These are phyloP conservation scores for Conidiobolus incongruus DNA, from an alignment of 371 early-diverging fungal species.

Conservation along the genomic window DNA sequence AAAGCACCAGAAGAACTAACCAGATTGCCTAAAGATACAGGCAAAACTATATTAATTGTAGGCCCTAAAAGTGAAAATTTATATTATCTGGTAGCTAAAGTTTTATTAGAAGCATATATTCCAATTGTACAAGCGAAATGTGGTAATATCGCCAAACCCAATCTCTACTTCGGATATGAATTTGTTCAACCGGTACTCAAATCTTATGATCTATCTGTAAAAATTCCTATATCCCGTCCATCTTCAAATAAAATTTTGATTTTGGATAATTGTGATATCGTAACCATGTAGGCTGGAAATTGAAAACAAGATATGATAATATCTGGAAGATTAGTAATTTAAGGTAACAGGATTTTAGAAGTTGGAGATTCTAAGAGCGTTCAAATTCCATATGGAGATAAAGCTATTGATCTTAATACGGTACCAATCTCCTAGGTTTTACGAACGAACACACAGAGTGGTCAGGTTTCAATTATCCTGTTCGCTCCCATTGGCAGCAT, in stretches of 20 bases:
- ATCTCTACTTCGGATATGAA: neutral
- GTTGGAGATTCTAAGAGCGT: neutral
- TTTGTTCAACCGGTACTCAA: neutral
- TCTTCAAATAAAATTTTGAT: neutral
- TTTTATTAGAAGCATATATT: neutral
- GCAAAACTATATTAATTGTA: neutral
- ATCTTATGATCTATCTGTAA: neutral
- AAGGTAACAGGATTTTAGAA: neutral
- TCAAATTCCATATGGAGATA: neutral
- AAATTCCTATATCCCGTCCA: neutral
- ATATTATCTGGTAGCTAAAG: neutral
- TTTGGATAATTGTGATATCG: neutral
- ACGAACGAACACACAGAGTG: neutral
- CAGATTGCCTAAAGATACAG: neutral
- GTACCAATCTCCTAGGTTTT: neutral
- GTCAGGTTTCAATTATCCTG: neutral
- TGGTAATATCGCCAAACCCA: neutral
- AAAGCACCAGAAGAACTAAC: neutral
- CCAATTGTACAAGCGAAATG: neutral
- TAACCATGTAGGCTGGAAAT: slow-evolving; percentile 1
- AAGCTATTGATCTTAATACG: neutral
- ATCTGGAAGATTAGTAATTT: neutral
- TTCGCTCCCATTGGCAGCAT: neutral
- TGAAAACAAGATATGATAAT: neutral
- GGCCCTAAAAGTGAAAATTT: neutral